Conservation (phyloP, 768 basidiomycete species). For the Tylopilus subfusipes region DNA sequence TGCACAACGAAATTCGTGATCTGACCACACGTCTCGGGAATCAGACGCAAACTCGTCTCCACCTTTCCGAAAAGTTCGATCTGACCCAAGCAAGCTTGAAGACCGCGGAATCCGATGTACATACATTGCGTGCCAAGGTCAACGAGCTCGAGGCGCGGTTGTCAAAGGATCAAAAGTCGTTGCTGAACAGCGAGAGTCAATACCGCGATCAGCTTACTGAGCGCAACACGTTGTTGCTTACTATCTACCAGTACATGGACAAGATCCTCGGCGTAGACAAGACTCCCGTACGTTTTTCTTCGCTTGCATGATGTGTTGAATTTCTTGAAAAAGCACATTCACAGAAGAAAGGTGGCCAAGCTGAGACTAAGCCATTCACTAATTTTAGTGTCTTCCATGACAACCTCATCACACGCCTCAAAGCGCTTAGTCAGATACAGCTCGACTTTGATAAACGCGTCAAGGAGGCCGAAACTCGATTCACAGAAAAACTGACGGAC, state of each 20-base stretch:
- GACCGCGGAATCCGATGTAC: slow-evolving; percentile 65
- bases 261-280: slow-evolving; percentile 89
- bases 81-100: slow-evolving; percentile 55
- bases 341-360: slow-evolving; percentile 71
- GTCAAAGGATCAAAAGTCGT: slow-evolving; percentile 74
- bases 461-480: slow-evolving; percentile 74
- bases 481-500: slow-evolving; percentile 67
- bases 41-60: slow-evolving; percentile 84
- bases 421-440: slow-evolving; percentile 80
- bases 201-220: slow-evolving; percentile 92
- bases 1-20: slow-evolving; percentile 80
- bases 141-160: slow-evolving; percentile 76
- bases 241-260: slow-evolving; percentile 94
- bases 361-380: slow-evolving; percentile 88
- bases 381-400: slow-evolving; percentile 95
- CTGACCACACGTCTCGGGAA: slow-evolving; percentile 73
- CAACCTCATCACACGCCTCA: slow-evolving; percentile 84
- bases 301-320: background rate
- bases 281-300: slow-evolving; percentile 59
- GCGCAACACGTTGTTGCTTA: slow-evolving; percentile 84
- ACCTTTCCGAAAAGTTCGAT: slow-evolving; percentile 90
- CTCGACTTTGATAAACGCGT: slow-evolving; percentile 80
- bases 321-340: background rate
- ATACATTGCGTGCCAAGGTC: slow-evolving; percentile 54
- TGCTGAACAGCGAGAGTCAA: slow-evolving; percentile 70